Percentiles rank a stretch among this genome's conserved stretches.
Evolutionary conservation across 2,329 filamentous ascomycete genomes (phyloP).

Genomic region (Aspergillus versicolor): DNA sequence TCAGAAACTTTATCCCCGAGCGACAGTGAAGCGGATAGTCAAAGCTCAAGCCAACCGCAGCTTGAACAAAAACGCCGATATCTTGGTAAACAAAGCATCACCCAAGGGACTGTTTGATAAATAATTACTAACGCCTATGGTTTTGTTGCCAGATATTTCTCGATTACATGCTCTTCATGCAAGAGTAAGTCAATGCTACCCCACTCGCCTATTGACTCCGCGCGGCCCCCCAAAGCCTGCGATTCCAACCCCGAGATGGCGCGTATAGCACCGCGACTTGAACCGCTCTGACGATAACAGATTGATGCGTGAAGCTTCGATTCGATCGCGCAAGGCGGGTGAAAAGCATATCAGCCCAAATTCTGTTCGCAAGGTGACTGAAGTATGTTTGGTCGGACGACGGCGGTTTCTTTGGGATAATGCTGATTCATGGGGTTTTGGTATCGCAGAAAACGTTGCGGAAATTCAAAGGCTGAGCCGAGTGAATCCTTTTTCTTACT

Average conservation of each 20-base stretch:
- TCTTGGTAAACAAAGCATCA: constrained; percentile 60
- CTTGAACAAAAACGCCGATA: constrained; percentile 81
- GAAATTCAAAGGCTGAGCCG: constrained; percentile 65
- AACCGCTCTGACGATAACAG: constrained; percentile 42
- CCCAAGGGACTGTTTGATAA: not conserved
- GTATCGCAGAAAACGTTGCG: constrained; percentile 60
- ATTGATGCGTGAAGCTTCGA: constrained; percentile 75
- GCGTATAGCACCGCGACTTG: not conserved
- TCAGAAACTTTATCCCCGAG: constrained; percentile 78
- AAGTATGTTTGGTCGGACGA: constrained; percentile 51
- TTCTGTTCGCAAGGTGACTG: constrained; percentile 74
- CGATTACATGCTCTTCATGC: constrained; percentile 79
- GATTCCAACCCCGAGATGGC: not conserved
- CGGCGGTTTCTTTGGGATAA: not conserved
- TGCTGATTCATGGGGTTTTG: constrained; percentile 9
- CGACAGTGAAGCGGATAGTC: constrained; percentile 82
- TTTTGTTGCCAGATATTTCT: constrained; percentile 66
- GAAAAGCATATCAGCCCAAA: constrained; percentile 73
- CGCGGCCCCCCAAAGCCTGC: not conserved
- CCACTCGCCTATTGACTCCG: not conserved
- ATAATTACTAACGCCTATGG: constrained; percentile 1
- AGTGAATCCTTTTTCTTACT: too few species aligned
- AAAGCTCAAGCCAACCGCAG: constrained; percentile 82
- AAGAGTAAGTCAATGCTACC: constrained; percentile 49
- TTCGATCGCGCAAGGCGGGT: constrained; percentile 70